A percentile compares a stretch with the other conserved stretches of the same genome.
Evolutionary conservation across 2,329 filamentous ascomycete species (phyloP).

Genomic region (Aspergillus aculeatus): DNA sequence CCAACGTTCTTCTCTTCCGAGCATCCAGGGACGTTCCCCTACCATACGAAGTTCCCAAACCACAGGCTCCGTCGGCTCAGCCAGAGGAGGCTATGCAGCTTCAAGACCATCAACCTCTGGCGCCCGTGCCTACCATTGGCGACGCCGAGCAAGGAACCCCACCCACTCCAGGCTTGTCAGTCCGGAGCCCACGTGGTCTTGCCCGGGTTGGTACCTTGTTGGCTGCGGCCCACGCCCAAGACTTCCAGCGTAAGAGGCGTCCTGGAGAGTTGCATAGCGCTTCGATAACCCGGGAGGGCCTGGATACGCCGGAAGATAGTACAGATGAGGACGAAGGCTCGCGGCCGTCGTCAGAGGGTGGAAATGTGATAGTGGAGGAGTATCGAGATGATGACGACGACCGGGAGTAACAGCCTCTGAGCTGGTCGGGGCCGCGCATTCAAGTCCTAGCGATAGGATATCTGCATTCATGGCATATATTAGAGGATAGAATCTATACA

Average conservation of each 20-base stretch:
- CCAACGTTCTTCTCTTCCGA: constrained; percentile 85
- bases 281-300: constrained; percentile 34
- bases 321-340: constrained; percentile 38
- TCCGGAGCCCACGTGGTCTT: constrained; percentile 35
- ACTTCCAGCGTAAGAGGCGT: constrained; percentile 78
- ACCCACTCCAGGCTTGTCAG: constrained; percentile 24
- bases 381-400: constrained; percentile 8
- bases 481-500: constrained; percentile 9
- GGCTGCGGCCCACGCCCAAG: constrained; percentile 80
- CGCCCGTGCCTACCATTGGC: constrained; percentile 19
- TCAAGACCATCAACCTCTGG: constrained; percentile 24
- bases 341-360: constrained; percentile 11
- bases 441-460: background rate
- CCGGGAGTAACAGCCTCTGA: background rate
- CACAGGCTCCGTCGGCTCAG: constrained; percentile 15
- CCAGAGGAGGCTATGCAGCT: constrained; percentile 25
- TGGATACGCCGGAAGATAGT: constrained; percentile 36
- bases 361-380: constrained; percentile 20
- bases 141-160: constrained; percentile 33
- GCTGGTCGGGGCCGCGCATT: background rate
- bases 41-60: constrained; percentile 63
- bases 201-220: constrained; percentile 66
- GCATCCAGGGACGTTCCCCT: constrained; percentile 84
- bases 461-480: constrained; percentile 11
- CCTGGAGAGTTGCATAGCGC: constrained; percentile 45